Evolutionary conservation across 106 monocot genomes (phyloP), one percentile per base, ranked within the genome.

Genomic region (Acanthochlamys bracteata): DNA sequence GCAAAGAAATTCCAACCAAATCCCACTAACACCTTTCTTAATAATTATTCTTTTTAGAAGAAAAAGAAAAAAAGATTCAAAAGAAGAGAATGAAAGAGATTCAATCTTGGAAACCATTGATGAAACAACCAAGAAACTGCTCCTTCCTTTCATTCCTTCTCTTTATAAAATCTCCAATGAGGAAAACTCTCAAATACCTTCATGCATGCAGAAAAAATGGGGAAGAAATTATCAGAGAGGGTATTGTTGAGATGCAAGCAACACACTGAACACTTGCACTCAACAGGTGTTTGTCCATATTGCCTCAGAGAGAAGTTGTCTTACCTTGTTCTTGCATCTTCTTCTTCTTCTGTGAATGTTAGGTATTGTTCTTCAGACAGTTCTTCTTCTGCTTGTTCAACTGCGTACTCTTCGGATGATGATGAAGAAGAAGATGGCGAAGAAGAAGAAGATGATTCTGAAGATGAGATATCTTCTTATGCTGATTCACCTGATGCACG

Each of bases 261-360:
- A 19, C 61, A 61, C 19, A 39, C 61, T 0, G 41, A 61, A 15
- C 61, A 61, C 41, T n/a, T 24, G 41, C n/a, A 61, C 4, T 61
- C 61, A 14, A 40, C 20, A 19, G 61, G 61, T 16, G 61, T 61
- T 39, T 61, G 61, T 41, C 61, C 61, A 9, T 40, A 39, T 42
- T 61, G 61, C 61, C 61, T 61, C 0, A 61, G 17, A 41, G 61
- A 61, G 14, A 61, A 26, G 61, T 41, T 61, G n/a, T 19, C 14
- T 3, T 11, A 61, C 15, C 61, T 61, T 17, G 16, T 19, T 16
- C 4, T 33, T 33, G 33, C 33, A 33, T 33, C 61, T 26, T 16
- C 61, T 13, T 61, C 61, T 39, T 59, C 59, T 24, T 59, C 59
- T 25, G 24, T 24, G 4, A 49, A 9, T 33, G 4, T 6, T n/a